phyloP scores from a whole-genome alignment of 768 basidiomycete species.

The Mycena galericulata region DNA sequence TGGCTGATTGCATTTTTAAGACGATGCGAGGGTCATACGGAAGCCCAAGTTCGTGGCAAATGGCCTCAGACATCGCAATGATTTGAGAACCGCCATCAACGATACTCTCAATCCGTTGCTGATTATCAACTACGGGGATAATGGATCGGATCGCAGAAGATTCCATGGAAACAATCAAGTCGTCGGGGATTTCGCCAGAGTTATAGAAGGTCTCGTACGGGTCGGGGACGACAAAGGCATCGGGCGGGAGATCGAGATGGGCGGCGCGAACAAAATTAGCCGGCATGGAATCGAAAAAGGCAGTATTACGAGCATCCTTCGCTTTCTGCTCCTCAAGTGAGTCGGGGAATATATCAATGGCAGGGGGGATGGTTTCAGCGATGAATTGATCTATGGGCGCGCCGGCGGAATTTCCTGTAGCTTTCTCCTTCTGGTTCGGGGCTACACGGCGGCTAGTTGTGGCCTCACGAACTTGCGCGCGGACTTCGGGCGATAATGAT shows the following conservation, averaged over 20 bases:
- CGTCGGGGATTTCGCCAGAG: not conserved
- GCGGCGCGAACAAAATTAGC: not conserved
- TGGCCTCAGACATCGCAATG: slow-evolving; percentile 37
- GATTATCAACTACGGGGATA: slow-evolving; percentile 2
- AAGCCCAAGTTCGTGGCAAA: slow-evolving; percentile 19
- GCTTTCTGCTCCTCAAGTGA: no score
- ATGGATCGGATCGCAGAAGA: slow-evolving; percentile 26
- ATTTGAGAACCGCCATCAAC: slow-evolving; percentile 39
- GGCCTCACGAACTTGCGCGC: slow-evolving; percentile 29
- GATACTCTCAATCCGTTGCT: slow-evolving; percentile 22
- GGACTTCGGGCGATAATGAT: slow-evolving; percentile 36
- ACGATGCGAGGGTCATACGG: not conserved
- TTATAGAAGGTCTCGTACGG: not conserved
- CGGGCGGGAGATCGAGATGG: not conserved
- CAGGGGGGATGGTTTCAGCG: no score
- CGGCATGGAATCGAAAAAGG: slow-evolving; percentile 5
- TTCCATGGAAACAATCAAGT: slow-evolving; percentile 19
- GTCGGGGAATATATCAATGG: no score
- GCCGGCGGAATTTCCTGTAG: no score
- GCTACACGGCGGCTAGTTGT: slow-evolving; percentile 24
- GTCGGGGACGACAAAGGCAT: not conserved
- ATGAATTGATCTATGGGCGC: not conserved
- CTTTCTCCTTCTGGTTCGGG: slow-evolving; percentile 14
- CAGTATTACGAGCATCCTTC: not conserved
- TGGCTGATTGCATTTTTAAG: slow-evolving; percentile 4